Conservation (phyloP, 805 yeast genomes). For the Zygosaccharomyces rouxii region DNA sequence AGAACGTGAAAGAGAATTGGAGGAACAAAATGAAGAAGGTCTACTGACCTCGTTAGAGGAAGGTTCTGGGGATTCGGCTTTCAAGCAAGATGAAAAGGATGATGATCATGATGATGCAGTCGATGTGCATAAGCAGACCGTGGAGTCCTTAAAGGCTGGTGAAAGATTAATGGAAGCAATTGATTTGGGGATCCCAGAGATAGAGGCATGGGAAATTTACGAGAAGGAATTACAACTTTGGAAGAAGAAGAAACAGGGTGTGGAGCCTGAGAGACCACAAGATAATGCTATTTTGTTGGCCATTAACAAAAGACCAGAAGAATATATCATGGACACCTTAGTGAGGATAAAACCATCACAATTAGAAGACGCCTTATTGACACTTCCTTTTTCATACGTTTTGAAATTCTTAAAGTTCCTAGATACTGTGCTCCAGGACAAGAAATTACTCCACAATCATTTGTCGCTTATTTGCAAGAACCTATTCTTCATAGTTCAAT, state of each 20-base stretch:
- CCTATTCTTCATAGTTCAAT: slow-evolving; percentile 65
- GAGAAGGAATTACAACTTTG: slow-evolving; percentile 39
- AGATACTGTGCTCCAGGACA: slow-evolving; percentile 62
- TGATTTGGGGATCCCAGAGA: slow-evolving; percentile 72
- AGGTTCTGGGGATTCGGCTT: slow-evolving; percentile 42
- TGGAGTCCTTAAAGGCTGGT: slow-evolving; percentile 91
- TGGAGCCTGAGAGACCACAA: slow-evolving; percentile 55
- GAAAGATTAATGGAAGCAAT: slow-evolving; percentile 89
- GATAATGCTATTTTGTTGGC: slow-evolving; percentile 73
- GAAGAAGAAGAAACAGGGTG: slow-evolving; percentile 40
- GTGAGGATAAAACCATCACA: slow-evolving; percentile 74
- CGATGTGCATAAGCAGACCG: slow-evolving; percentile 73
- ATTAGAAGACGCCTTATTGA: slow-evolving; percentile 86
- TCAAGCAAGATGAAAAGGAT: slow-evolving; percentile 36
- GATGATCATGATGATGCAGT: slow-evolving; percentile 53
- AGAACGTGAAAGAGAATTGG: slow-evolving; percentile 93
- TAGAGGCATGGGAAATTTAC: slow-evolving; percentile 53
- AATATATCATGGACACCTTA: slow-evolving; percentile 71
- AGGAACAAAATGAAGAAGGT: slow-evolving; percentile 82
- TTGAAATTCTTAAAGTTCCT: slow-evolving; percentile 66
- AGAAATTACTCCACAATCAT: slow-evolving; percentile 45
- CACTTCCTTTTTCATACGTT: slow-evolving; percentile 84
- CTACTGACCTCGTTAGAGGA: slow-evolving; percentile 68
- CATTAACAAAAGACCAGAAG: slow-evolving; percentile 63
- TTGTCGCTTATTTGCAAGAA: slow-evolving; percentile 68